phyloP scores from a whole-genome alignment of 768 basidiomycete species.

The Agaricus subrufescens region DNA sequence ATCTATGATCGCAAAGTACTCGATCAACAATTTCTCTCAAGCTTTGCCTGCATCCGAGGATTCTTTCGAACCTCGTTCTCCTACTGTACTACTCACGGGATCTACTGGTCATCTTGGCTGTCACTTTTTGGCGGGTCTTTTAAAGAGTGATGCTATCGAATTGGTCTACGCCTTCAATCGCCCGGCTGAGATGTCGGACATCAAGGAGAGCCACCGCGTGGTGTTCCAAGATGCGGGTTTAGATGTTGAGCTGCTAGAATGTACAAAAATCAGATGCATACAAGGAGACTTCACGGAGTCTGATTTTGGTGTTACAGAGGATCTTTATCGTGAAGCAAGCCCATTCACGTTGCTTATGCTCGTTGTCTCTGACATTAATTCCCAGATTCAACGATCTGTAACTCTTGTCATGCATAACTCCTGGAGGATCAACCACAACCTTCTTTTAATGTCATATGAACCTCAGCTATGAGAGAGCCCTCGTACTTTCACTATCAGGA shows the following conservation, averaged over 20 bases:
- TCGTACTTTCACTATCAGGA: conserved; percentile 19
- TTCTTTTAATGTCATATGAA: conserved; percentile 47
- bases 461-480: conserved; percentile 34
- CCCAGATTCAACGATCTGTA: conserved; percentile 26
- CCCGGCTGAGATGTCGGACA: not conserved
- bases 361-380: conserved; percentile 10
- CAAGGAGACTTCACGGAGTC: conserved; percentile 25
- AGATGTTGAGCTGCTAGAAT: conserved; percentile 19
- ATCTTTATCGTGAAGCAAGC: conserved; percentile 17
- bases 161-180: conserved; percentile 31
- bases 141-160: conserved; percentile 16
- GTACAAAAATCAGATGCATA: conserved; percentile 28
- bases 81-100: conserved; percentile 33
- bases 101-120: conserved; percentile 36
- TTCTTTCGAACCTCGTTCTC: not conserved
- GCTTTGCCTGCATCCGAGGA: no score
- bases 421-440: conserved; percentile 43
- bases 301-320: conserved; percentile 23
- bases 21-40: not conserved
- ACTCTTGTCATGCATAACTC: conserved; percentile 37
- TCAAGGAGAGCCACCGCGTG: conserved; percentile 19
- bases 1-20: conserved; percentile 37
- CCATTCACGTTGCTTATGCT: not conserved
- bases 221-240: conserved; percentile 28
- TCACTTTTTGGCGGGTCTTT: conserved; percentile 25